Evolutionary conservation across 2,329 filamentous ascomycete genomes (phyloP), one percentile per base, ranked within the genome.

Genomic region (Exophiala viscosa): DNA sequence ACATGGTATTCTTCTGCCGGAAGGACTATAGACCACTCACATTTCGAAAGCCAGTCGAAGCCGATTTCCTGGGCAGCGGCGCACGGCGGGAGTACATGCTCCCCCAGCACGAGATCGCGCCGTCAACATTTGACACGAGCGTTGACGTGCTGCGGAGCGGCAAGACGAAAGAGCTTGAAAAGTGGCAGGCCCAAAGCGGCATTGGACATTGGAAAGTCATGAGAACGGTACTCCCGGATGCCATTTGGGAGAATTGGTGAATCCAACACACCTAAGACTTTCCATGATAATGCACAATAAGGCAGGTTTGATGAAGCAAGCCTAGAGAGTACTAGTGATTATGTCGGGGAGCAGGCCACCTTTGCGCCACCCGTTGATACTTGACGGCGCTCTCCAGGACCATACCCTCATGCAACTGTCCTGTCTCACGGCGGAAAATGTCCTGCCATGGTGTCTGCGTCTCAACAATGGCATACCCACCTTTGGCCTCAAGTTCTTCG

Each of bases 1-100:
- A 99, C 74, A 90, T 97, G 81, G 88, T 97, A 42, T 84, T 97
- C 55, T 96, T 96, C 74, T 99, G 93, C 76, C 84, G 82, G 53
- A 92, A 90, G 71, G 67, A 72, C 20, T 15, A 23, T 4, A 31
- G 35, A 3, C 71, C 73, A 0, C 71, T 90, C 34, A 73, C 66
- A 0, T 97, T 97, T 74, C 80, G 91, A 10, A 65, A 75, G 13
- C 81, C 90, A 0, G 73, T 70, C 0, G 69, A 78, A 5, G 72
- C 74, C 2, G 93, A 99, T 66, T 85, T 81, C 63, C 73, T 96
- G 32, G 80, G 81, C 34, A 95, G 87, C 67, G 75, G 82, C 38
- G 84, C 87, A 10, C 76, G 93, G 31, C 72, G 80, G 63, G 76
- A 80, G 50, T 92, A 87, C 63, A 72, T 99, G 60, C 66, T 85